Evolutionary conservation across 139 green algal genomes (phyloP).

Genomic region (Tetraselmis chui): DNA sequence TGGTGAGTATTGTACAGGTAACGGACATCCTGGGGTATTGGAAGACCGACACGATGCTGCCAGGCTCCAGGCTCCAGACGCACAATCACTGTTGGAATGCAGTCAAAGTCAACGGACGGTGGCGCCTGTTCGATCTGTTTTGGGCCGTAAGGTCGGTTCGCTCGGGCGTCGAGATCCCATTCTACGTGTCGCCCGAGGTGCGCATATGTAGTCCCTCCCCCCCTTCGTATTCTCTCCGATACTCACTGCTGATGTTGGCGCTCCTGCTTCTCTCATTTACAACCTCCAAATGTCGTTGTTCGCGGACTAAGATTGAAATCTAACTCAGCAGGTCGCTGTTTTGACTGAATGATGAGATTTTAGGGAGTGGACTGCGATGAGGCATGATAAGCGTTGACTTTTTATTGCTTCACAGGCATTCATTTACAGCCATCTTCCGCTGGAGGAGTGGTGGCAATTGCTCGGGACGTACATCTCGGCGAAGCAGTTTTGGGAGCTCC

Average conservation of each 20-base stretch:
- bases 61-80: conserved; percentile 23
- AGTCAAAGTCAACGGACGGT: conserved; percentile 32
- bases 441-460: conserved; percentile 51
- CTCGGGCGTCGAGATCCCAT: neutral
- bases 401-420: conserved; percentile 41
- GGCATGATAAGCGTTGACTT: too few species aligned
- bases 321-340: too few species aligned
- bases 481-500: conserved; percentile 9
- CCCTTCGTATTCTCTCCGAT: too few species aligned
- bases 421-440: conserved; percentile 42
- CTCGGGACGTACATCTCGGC: conserved; percentile 18
- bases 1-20: too few species aligned
- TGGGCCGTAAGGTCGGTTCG: neutral
- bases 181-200: neutral
- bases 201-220: too few species aligned
- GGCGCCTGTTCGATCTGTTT: conserved; percentile 47
- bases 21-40: conserved; percentile 40
- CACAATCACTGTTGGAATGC: conserved; percentile 63
- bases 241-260: too few species aligned
- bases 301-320: too few species aligned
- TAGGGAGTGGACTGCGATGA: too few species aligned
- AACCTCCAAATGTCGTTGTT: too few species aligned
- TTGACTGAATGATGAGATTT: too few species aligned
- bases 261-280: too few species aligned
- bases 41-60: conserved; percentile 25